Base-by-base conservation (phyloP, 73 alveolate species). In the Tetrahymena malaccensis region DNA sequence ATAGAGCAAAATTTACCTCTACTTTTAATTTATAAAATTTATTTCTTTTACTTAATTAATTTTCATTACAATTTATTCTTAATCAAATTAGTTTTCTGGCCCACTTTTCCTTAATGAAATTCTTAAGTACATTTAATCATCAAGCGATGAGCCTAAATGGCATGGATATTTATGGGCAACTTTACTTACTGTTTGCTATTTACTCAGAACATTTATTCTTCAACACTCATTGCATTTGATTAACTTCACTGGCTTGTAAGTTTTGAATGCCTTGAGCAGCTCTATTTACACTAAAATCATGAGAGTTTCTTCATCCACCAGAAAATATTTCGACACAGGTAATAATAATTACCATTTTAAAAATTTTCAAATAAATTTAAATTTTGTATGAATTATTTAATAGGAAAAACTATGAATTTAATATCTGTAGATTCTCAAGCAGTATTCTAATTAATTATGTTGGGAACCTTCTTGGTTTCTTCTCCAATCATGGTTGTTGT, bases 391-490 rank as follows among this genome's bases (percentile, higher is more conserved):
- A 40, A 40, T 40, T 7, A 44, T 31, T 16, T 44, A 10, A 10
- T 34, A 94, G 96, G 96, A 84, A 85, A 94, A 85, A 57, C 93
- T 37, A 94, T 93, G 40, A 94, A 94, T 85, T 84, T 94, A 83
- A 94, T 94, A 25, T 85, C 93, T n/a, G 96, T 94, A 5, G 96
- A 94, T 94, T 94, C 96, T 19, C 25, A 43, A 33, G 55, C 93
- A 21, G 58, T 84, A 84, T 34, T 43, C 50, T 43, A 85, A 34
- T 50, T 85, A 43, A 57, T 35, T 43, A 43, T 43, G 56, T 27
- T 43, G 33, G 83, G 56, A n/a, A 83, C 96, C 25, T 43, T 70
- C 58, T 94, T 94, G 12, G n/a, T 85, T 35, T 84, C 93, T 84
- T 43, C 93, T 21, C 96, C 96, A 8, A 31, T 94, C 17, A 84